Evolutionary conservation across 306 rosid genomes (phyloP).

Genomic region (Quercus gilva): DNA sequence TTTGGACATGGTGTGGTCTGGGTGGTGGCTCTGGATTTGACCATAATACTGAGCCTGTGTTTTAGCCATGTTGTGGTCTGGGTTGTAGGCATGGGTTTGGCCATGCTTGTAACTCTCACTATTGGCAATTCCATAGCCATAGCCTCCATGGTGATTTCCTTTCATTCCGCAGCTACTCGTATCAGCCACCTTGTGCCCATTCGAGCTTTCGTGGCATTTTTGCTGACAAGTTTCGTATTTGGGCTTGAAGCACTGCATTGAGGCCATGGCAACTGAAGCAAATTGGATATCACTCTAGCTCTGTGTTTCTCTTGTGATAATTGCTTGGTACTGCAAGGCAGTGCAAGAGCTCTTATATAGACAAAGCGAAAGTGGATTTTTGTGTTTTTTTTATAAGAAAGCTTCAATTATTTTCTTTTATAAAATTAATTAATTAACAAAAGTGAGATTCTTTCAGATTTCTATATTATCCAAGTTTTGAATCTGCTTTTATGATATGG

Average conservation of each 20-base stretch:
- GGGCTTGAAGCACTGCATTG: conserved; percentile 42
- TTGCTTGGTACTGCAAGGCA: no score
- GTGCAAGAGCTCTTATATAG: no score
- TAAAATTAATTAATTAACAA: no score
- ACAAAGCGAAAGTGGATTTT: no score
- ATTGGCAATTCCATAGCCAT: conserved; percentile 20
- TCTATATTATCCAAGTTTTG: no score
- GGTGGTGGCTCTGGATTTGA: conserved; percentile 26
- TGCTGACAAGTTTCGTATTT: conserved; percentile 36
- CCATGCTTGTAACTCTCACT: conserved; percentile 18
- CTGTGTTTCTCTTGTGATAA: no score
- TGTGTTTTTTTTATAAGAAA: no score
- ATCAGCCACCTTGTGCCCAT: conserved; percentile 42
- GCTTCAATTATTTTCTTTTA: no score
- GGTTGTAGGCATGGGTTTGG: neutral
- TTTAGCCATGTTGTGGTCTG: neutral
- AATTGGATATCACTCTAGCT: neutral
- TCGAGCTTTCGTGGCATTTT: conserved; percentile 19
- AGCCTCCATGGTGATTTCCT: conserved; percentile 30
- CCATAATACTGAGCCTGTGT: conserved; percentile 10
- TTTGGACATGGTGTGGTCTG: conserved; percentile 18
- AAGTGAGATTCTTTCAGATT: no score
- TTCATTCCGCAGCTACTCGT: conserved; percentile 41
- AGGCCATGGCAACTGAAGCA: conserved; percentile 46
- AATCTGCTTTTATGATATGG: no score